Evolutionary conservation across 768 basidiomycete species (phyloP).

Genomic region (Hygrocybe punicea): DNA sequence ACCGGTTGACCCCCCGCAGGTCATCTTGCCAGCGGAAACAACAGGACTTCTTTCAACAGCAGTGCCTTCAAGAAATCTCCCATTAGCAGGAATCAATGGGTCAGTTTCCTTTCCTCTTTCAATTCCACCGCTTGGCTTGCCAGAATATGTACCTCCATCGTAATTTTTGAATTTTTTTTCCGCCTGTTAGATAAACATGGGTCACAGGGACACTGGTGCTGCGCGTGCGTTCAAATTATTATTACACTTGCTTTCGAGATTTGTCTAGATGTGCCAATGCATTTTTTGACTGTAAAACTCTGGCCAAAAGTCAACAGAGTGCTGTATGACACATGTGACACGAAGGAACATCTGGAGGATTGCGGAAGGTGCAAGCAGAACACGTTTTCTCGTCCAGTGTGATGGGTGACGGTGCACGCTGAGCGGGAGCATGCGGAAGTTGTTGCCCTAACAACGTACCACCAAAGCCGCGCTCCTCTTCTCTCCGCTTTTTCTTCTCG

Average conservation of each 20-base stretch:
- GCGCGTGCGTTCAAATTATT: conserved; percentile 19
- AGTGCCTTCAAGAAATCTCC: conserved; percentile 9
- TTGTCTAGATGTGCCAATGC: conserved; percentile 2
- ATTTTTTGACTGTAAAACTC: conserved; percentile 18
- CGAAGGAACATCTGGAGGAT: conserved; percentile 39
- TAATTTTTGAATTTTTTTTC: conserved; percentile 21
- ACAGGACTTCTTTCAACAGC: conserved; percentile 14
- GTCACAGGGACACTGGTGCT: conserved; percentile 22
- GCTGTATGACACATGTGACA: conserved; percentile 51
- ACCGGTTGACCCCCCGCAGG: conserved; percentile 25
- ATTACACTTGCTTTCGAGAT: conserved; percentile 22
- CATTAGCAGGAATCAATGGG: neutral
- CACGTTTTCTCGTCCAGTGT: conserved; percentile 42
- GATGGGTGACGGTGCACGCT: neutral
- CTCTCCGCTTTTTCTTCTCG: conserved; percentile 41
- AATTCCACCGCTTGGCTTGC: conserved; percentile 19
- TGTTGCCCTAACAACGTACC: conserved; percentile 59
- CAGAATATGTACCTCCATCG: conserved; percentile 41
- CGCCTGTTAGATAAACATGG: conserved; percentile 9
- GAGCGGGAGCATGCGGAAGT: neutral
- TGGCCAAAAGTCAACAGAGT: conserved; percentile 25
- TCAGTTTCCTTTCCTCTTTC: conserved; percentile 1
- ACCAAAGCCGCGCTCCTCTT: conserved; percentile 66
- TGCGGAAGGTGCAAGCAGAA: conserved; percentile 56
- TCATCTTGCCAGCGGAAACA: neutral